Conservation (phyloP, 2,329 filamentous ascomycete species). For the Macroventuria anomochaeta region DNA sequence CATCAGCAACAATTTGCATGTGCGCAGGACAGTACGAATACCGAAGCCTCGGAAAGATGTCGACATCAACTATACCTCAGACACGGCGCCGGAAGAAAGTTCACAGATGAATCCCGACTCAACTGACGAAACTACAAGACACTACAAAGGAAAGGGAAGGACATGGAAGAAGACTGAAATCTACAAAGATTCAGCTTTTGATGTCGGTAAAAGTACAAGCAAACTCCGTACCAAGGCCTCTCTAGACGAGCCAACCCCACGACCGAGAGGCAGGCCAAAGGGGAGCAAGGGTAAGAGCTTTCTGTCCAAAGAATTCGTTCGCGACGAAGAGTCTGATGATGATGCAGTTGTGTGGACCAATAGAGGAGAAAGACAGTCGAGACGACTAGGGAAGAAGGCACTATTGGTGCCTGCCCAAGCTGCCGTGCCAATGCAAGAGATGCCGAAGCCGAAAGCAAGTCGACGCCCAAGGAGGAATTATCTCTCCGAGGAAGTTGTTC, state of each 20-base stretch:
- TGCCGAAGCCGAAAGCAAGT: background rate
- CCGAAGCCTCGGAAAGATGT: background rate
- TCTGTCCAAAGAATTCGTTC: too few relatives aligned
- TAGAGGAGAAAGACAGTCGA: background rate
- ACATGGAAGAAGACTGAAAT: background rate
- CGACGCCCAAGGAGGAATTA: background rate
- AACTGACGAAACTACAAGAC: background rate
- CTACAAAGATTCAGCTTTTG: background rate
- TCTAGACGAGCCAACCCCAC: background rate
- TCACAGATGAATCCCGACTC: background rate
- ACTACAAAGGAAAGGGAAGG: constrained; percentile 3
- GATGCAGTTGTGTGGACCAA: background rate
- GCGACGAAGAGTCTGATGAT: background rate
- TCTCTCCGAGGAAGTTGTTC: background rate
- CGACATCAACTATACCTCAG: background rate
- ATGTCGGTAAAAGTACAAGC: background rate
- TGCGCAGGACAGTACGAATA: background rate
- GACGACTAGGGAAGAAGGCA: background rate
- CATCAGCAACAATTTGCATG: background rate
- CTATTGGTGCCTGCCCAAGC: background rate
- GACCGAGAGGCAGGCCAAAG: background rate
- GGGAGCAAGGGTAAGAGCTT: background rate
- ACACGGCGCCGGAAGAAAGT: background rate
- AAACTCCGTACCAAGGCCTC: background rate
- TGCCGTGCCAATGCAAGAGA: background rate